Evolutionary conservation across 306 rosid genomes (phyloP).

Genomic region (Fragaria iinumae): DNA sequence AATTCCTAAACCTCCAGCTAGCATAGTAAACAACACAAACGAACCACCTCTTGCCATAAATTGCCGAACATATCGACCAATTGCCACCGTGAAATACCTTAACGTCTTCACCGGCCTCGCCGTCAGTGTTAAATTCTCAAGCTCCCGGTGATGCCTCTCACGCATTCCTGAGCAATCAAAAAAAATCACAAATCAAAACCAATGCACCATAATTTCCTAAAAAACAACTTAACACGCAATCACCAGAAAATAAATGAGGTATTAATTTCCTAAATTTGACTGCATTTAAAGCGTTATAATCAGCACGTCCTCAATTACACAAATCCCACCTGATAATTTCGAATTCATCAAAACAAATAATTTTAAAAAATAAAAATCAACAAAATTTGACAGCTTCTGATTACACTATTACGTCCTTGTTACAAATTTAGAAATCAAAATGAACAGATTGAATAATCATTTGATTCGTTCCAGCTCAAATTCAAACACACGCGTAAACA

Average conservation of each 20-base stretch:
- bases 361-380: background rate
- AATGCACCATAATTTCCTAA: background rate
- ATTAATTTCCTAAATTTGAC: background rate
- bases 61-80: constrained; percentile 5
- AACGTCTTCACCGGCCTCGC: constrained; percentile 13
- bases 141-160: constrained; percentile 16
- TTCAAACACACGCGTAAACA: background rate
- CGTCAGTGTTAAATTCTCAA: background rate
- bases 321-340: background rate
- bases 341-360: no score
- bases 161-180: constrained; percentile 10
- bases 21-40: constrained; percentile 10
- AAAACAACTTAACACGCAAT: background rate
- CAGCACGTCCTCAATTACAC: background rate
- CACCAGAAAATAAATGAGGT: background rate
- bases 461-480: background rate
- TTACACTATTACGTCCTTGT: background rate
- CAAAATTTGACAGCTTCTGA: background rate
- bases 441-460: background rate
- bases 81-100: constrained; percentile 7
- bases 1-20: constrained; percentile 18
- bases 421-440: background rate
- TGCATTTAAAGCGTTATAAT: background rate
- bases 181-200: background rate
- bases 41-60: constrained; percentile 13